A percentile compares a stretch with the other conserved stretches of the same genome.
These are phyloP conservation scores for Lactifluus volemus DNA, from an alignment of 768 basidiomycete species.

Conservation along the genomic window DNA sequence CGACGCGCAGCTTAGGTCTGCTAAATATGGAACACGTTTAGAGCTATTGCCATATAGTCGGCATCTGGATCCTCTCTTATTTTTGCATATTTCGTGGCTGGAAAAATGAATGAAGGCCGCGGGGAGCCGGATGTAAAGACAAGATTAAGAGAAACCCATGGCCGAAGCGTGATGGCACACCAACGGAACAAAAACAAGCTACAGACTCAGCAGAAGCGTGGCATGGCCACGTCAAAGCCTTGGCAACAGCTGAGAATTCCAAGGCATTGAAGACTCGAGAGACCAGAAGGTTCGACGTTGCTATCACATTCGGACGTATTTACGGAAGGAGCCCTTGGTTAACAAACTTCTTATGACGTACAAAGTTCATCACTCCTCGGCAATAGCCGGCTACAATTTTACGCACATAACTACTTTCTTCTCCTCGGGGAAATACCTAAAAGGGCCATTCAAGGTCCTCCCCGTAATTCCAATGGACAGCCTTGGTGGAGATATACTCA, in stretches of 20 bases:
- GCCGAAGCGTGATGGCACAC: neutral
- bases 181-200: neutral
- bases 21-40: neutral
- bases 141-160: neutral
- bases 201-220: neutral
- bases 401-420: neutral
- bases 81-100: neutral
- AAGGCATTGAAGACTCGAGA: neutral
- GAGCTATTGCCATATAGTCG: neutral
- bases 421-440: constrained; percentile 25
- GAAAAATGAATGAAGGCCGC: neutral
- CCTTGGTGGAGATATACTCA: constrained; percentile 77
- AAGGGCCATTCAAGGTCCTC: constrained; percentile 75
- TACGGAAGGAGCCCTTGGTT: neutral
- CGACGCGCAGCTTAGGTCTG: neutral
- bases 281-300: neutral
- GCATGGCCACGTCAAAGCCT: neutral
- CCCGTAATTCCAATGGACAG: constrained; percentile 83
- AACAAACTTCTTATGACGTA: neutral
- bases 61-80: neutral
- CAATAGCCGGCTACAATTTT: neutral
- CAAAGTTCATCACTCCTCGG: neutral
- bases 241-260: neutral
- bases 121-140: neutral
- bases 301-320: neutral